Percentiles rank a stretch among this genome's conserved stretches.
These are phyloP conservation scores for Ceratocystis papillata DNA, from an alignment of 2,329 filamentous ascomycete species.

Conservation along the genomic window DNA sequence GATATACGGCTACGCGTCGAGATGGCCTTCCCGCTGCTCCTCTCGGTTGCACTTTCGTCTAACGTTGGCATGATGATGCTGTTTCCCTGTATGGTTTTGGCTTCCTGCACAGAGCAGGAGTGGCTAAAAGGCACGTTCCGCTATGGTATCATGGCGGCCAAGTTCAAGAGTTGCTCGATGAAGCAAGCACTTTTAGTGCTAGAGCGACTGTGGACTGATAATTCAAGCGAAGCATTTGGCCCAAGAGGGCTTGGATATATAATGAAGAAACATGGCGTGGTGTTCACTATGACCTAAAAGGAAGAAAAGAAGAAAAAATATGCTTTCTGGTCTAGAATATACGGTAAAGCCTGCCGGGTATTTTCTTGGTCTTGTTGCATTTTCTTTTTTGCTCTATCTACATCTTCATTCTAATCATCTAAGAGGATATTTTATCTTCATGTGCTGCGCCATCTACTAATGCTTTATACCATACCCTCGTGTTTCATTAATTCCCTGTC, in stretches of 20 bases:
- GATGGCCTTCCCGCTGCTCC: constrained; percentile 20
- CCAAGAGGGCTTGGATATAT: constrained; percentile 22
- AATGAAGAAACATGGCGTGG: constrained; percentile 23
- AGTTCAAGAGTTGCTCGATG: constrained; percentile 23
- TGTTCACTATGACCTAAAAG: constrained; percentile 20
- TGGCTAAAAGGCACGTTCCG: constrained; percentile 21
- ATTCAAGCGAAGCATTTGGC: constrained; percentile 18
- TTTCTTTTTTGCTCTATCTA: too few relatives aligned
- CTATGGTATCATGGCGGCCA: constrained; percentile 22
- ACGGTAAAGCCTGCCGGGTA: too few relatives aligned
- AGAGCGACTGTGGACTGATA: constrained; percentile 20
- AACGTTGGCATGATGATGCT: constrained; percentile 23
- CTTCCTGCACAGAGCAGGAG: constrained; percentile 22
- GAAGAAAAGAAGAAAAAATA: too few relatives aligned
- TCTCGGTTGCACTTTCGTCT: constrained; percentile 22
- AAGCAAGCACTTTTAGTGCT: constrained; percentile 20
- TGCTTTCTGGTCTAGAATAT: too few relatives aligned
- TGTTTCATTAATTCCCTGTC: too few relatives aligned
- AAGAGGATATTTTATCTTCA: too few relatives aligned
- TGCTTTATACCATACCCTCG: too few relatives aligned
- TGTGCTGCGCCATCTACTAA: too few relatives aligned
- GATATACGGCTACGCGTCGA: constrained; percentile 19
- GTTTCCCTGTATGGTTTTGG: constrained; percentile 21
- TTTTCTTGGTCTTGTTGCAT: too few relatives aligned
- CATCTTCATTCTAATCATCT: too few relatives aligned